Conservation (phyloP, 495 filamentous ascomycete species). For the Polyplosphaeria fusca region DNA sequence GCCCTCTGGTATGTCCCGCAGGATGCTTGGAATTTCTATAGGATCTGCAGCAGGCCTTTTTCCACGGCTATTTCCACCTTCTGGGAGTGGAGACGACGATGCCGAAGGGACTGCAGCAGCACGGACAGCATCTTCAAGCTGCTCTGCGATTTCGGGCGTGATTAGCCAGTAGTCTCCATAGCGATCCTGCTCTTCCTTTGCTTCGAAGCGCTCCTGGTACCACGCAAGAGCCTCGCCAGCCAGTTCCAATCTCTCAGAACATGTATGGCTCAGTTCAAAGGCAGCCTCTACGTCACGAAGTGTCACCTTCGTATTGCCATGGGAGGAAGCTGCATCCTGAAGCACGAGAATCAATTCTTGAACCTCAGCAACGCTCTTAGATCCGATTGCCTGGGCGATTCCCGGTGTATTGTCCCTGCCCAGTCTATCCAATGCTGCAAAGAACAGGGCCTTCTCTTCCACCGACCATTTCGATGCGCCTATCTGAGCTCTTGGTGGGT, state of each 20-base stretch:
- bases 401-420: slow-evolving; percentile 57
- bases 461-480: slow-evolving; percentile 67
- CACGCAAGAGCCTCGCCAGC: slow-evolving; percentile 60
- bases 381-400: slow-evolving; percentile 62
- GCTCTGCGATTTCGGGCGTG: slow-evolving; percentile 44
- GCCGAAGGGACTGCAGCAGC: slow-evolving; percentile 1
- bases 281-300: slow-evolving; percentile 65
- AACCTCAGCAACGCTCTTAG: slow-evolving; percentile 74
- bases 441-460: slow-evolving; percentile 68
- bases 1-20: slow-evolving; percentile 24
- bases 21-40: neutral
- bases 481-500: slow-evolving; percentile 51
- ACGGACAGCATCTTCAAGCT: slow-evolving; percentile 32
- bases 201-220: slow-evolving; percentile 57
- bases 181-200: slow-evolving; percentile 50
- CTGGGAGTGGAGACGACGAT: neutral
- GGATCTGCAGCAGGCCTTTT: neutral
- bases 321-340: slow-evolving; percentile 46
- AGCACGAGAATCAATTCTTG: slow-evolving; percentile 63
- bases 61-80: neutral
- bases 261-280: slow-evolving; percentile 64
- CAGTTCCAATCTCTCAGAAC: slow-evolving; percentile 61
- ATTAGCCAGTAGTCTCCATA: slow-evolving; percentile 59
- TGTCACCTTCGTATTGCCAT: neutral
- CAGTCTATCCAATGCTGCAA: slow-evolving; percentile 58